phyloP scores from a whole-genome alignment of 371 early-diverging fungal species.

The Syncephalis plumigaleata region DNA sequence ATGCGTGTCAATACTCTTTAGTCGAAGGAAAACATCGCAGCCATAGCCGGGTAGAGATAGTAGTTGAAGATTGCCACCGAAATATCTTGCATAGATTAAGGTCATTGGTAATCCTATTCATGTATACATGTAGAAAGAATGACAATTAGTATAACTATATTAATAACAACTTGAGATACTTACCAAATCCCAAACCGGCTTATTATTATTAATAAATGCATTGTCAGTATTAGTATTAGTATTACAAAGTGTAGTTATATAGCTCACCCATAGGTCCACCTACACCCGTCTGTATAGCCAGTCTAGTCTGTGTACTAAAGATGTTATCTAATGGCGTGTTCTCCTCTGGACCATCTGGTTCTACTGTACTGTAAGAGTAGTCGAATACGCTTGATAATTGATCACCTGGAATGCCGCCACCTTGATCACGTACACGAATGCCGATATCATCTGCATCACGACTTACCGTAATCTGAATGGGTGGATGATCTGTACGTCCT shows the following conservation, averaged over 20 bases:
- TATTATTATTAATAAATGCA: not conserved
- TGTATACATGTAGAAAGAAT: not conserved
- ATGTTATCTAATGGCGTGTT: conserved; percentile 20
- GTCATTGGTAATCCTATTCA: conserved; percentile 83
- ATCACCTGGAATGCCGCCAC: conserved; percentile 76
- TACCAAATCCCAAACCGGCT: conserved; percentile 42
- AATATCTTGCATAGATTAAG: conserved; percentile 82
- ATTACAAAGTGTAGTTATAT: no score
- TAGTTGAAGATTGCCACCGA: conserved; percentile 81
- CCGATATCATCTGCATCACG: conserved; percentile 60
- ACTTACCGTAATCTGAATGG: conserved; percentile 76
- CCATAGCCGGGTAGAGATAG: conserved; percentile 78
- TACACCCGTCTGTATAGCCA: conserved; percentile 62
- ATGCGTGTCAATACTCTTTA: conserved; percentile 57
- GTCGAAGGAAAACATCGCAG: conserved; percentile 78
- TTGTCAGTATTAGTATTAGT: no score
- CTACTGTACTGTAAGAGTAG: conserved; percentile 84
- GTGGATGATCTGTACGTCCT: conserved; percentile 29
- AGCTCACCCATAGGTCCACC: conserved; percentile 80
- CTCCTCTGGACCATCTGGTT: conserved; percentile 29
- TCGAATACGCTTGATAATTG: conserved; percentile 71
- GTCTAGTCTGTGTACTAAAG: conserved; percentile 36
- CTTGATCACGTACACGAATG: conserved; percentile 82
- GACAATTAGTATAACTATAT: not conserved
- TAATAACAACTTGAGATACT: not conserved